phyloP scores from a whole-genome alignment of 2,329 filamentous ascomycete species.

The Catunica adiposa region DNA sequence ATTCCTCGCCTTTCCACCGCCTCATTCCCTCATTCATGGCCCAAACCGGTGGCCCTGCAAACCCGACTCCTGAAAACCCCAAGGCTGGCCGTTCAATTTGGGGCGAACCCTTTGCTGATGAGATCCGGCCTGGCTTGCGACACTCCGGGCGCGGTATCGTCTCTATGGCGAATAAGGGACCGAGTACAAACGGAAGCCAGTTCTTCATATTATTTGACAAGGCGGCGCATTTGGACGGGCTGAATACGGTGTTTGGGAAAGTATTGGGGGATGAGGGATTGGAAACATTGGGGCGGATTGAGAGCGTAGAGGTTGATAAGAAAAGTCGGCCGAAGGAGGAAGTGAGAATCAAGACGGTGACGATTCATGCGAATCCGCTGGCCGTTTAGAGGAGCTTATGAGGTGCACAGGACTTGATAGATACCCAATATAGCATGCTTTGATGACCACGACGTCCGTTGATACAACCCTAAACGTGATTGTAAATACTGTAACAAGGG shows the following conservation, averaged over 20 bases:
- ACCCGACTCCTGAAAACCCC: conserved; percentile 38
- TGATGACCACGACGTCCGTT: neutral
- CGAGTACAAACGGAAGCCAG: conserved; percentile 58
- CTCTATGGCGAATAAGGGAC: conserved; percentile 66
- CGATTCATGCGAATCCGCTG: conserved; percentile 65
- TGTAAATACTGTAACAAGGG: neutral
- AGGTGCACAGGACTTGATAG: neutral
- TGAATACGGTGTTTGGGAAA: conserved; percentile 72
- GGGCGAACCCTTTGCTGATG: conserved; percentile 59
- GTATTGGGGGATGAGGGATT: conserved; percentile 48
- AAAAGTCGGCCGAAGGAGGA: conserved; percentile 57
- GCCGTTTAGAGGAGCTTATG: conserved; percentile 32
- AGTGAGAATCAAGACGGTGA: conserved; percentile 50
- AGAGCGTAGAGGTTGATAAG: conserved; percentile 57
- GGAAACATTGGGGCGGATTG: conserved; percentile 52
- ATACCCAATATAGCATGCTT: conserved; percentile 5
- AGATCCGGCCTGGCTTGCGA: conserved; percentile 54
- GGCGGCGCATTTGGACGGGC: conserved; percentile 64
- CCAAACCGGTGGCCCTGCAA: conserved; percentile 52
- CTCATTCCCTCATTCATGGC: conserved; percentile 69
- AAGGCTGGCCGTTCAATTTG: conserved; percentile 61
- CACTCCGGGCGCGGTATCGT: conserved; percentile 55
- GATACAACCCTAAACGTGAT: neutral
- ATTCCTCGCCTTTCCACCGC: conserved; percentile 61
- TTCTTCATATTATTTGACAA: conserved; percentile 70